A percentile compares a stretch with the other conserved stretches of the same genome.
Evolutionary conservation across 2,329 filamentous ascomycete genomes (phyloP).

Genomic region (Aspergillus eucalypticola): DNA sequence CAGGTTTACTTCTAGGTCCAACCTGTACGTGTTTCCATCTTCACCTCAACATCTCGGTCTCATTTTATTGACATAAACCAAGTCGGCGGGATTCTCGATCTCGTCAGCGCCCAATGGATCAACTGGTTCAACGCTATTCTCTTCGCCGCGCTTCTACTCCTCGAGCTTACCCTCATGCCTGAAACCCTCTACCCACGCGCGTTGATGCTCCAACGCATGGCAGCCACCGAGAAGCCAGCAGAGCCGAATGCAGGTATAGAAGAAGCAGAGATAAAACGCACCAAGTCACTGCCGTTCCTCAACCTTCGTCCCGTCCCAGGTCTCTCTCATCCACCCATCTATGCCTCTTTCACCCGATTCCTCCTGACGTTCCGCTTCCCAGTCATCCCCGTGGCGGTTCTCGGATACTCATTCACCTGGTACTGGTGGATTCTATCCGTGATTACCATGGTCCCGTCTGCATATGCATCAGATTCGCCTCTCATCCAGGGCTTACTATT

Average conservation of each 20-base stretch:
- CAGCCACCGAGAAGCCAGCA: conserved; percentile 12
- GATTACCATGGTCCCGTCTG: conserved; percentile 55
- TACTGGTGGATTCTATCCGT: conserved; percentile 60
- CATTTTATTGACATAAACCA: neutral
- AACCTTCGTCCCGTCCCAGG: conserved; percentile 52
- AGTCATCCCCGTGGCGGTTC: conserved; percentile 48
- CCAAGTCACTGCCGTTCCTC: conserved; percentile 47
- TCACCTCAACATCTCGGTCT: neutral
- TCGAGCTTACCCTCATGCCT: conserved; percentile 54
- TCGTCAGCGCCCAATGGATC: conserved; percentile 53
- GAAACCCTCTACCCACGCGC: conserved; percentile 60
- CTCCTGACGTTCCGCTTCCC: conserved; percentile 50
- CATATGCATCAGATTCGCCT: conserved; percentile 52
- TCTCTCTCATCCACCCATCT: conserved; percentile 53
- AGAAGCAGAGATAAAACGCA: conserved; percentile 29
- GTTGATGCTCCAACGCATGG: conserved; percentile 47
- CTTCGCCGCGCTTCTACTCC: conserved; percentile 50
- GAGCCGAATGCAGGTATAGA: neutral
- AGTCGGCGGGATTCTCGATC: conserved; percentile 55
- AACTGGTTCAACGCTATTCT: conserved; percentile 58
- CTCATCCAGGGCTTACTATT: conserved; percentile 57
- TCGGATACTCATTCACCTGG: conserved; percentile 56
- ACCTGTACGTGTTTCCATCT: conserved; percentile 37
- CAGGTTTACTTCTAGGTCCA: conserved; percentile 53
- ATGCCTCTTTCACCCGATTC: conserved; percentile 50